These are phyloP conservation scores for Glonium stellatum DNA, from an alignment of 495 filamentous ascomycete species.

Conservation along the genomic window DNA sequence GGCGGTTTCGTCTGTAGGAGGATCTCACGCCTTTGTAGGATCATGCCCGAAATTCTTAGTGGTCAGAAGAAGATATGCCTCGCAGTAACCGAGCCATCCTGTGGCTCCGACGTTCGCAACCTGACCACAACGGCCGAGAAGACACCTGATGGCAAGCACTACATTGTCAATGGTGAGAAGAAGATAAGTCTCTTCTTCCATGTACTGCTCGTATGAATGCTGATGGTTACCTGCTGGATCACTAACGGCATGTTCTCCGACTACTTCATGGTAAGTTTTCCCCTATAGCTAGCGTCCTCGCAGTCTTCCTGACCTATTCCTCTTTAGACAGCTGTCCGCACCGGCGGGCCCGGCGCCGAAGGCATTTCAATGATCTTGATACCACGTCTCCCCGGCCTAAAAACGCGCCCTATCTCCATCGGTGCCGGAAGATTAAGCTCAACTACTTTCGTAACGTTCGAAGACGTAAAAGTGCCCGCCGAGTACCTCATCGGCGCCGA, in stretches of 20 bases:
- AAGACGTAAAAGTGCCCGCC: conserved; percentile 29
- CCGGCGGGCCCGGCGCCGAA: conserved; percentile 23
- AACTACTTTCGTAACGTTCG: conserved; percentile 30
- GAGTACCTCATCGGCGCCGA: conserved; percentile 24
- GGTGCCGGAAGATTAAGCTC: conserved; percentile 15
- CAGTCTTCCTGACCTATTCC: neutral
- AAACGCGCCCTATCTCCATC: conserved; percentile 18
- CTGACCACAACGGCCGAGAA: conserved; percentile 23
- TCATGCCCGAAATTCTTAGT: conserved; percentile 25
- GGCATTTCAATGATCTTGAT: conserved; percentile 31
- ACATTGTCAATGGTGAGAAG: conserved; percentile 31
- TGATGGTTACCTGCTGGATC: conserved; percentile 17
- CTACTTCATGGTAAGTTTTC: conserved; percentile 21
- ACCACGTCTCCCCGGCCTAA: conserved; percentile 22
- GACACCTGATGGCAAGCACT: conserved; percentile 25
- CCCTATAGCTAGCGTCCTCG: neutral
- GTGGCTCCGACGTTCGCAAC: conserved; percentile 25
- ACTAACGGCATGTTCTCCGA: conserved; percentile 30
- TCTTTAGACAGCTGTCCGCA: conserved; percentile 24
- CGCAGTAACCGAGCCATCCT: conserved; percentile 27
- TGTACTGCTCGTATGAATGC: neutral
- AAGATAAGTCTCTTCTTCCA: conserved; percentile 7
- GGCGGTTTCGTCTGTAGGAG: neutral
- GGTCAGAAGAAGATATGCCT: conserved; percentile 31
- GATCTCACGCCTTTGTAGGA: neutral